These are phyloP conservation scores for Lipomyces orientalis DNA, from an alignment of 805 yeast genomes.

Conservation along the genomic window DNA sequence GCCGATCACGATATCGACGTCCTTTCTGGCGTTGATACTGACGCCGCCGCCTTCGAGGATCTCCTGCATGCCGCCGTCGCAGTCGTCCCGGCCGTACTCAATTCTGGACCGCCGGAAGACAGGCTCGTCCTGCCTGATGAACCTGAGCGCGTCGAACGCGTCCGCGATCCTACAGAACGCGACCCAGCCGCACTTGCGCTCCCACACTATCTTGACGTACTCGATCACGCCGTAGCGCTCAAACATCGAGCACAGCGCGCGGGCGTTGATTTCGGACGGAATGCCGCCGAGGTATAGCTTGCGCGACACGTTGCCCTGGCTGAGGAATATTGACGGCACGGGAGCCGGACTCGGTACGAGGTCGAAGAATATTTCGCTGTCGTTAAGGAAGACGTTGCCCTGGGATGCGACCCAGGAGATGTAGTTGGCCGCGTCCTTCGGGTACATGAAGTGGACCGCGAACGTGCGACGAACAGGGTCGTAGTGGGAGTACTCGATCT, in stretches of 20 bases:
- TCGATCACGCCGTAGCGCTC: constrained; percentile 33
- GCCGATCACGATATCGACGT: constrained; percentile 31
- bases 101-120: constrained; percentile 21
- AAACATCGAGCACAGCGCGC: constrained; percentile 20
- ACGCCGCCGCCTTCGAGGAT: constrained; percentile 33
- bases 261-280: constrained; percentile 25
- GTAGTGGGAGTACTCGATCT: constrained; percentile 30
- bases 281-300: constrained; percentile 30
- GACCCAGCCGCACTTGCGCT: constrained; percentile 33
- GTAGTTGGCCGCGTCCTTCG: constrained; percentile 25
- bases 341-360: constrained; percentile 25
- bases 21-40: constrained; percentile 34
- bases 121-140: constrained; percentile 25
- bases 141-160: constrained; percentile 32
- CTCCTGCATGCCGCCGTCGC: constrained; percentile 31
- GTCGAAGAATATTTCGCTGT: constrained; percentile 22
- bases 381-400: constrained; percentile 29
- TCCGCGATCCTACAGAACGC: constrained; percentile 32
- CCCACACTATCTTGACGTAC: constrained; percentile 36
- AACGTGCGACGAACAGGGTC: constrained; percentile 27
- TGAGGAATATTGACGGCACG: constrained; percentile 17
- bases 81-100: constrained; percentile 34
- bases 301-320: constrained; percentile 25
- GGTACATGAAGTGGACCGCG: constrained; percentile 25
- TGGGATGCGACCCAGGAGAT: constrained; percentile 24